phyloP scores from a whole-genome alignment of 208 protist genomes.

The Trypanosoma melophagium region DNA sequence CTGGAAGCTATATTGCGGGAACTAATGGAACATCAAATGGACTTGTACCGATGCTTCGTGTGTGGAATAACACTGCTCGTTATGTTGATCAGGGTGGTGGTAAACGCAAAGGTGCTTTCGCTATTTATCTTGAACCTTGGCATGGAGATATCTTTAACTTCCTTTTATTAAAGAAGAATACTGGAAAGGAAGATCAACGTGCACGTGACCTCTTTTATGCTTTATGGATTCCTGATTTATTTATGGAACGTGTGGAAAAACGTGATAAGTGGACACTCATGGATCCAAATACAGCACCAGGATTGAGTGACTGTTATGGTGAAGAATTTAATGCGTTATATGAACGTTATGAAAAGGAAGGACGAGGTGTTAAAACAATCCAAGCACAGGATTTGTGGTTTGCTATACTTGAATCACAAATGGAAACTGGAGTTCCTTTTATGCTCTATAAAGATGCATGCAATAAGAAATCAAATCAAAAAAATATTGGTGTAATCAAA shows the following conservation, averaged over 20 bases:
- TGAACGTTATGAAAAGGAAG: constrained; percentile 92
- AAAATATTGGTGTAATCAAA: constrained; percentile 99
- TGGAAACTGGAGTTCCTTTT: constrained; percentile 99
- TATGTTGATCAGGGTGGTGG: constrained; percentile 98
- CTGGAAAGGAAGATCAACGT: constrained; percentile 97
- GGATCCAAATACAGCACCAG: constrained; percentile 95
- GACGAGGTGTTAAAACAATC: constrained; percentile 81
- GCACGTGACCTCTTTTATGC: constrained; percentile 99
- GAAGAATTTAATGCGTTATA: constrained; percentile 96
- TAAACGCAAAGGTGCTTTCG: constrained; percentile 99
- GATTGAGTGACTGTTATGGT: constrained; percentile 95
- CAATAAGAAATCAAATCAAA: constrained; percentile 99
- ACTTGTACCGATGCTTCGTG: constrained; percentile 98
- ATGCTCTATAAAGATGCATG: constrained; percentile 99
- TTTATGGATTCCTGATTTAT: constrained; percentile 99
- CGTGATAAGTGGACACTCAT: constrained; percentile 97
- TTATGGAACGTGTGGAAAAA: constrained; percentile 98
- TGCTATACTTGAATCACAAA: constrained; percentile 97
- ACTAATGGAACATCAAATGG: constrained; percentile 98
- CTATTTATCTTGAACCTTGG: constrained; percentile 99
- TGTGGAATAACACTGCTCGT: constrained; percentile 99
- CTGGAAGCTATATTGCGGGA: constrained; percentile 97
- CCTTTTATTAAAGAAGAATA: constrained; percentile 97
- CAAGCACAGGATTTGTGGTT: constrained; percentile 98
- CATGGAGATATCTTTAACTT: constrained; percentile 99